Evolutionary conservation across 2,329 filamentous ascomycete species (phyloP), one percentile per base, ranked within the genome.

Genomic region (Paracoccidioides lutzii): DNA sequence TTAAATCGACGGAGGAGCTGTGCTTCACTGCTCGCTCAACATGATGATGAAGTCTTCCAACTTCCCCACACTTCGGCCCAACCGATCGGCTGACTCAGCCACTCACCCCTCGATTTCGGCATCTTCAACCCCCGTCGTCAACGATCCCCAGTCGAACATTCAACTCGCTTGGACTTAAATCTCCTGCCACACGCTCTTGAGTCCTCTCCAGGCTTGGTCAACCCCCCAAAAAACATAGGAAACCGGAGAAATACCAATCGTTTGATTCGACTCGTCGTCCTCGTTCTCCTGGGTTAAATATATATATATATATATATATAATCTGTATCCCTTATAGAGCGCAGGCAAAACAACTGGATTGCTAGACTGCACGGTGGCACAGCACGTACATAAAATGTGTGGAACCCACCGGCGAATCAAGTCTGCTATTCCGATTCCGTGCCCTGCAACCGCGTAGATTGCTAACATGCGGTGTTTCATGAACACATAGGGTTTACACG

Each of bases 401-500:
- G 46, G 22, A 38, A 49, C 46, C 3, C 12, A 8, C 12, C 44
- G 6, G 32, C 32, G 37, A 35, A 49, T 38, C 33, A 15, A 32
- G 32, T 22, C 9, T 35, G 32, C 15, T 49, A 22, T 37, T 22
- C 8, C 14, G 7, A 35, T 48, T n/a, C 8, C 14, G 7, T 32
- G 33, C 12, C 12, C 40, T 42, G 15, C 14, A 42, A 30, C 15
- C 30, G 7, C 30, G 15, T 4, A n/a, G 22, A 22, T 22, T 49
- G 33, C 46, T 49, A 38, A 49, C 37, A 33, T 38, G 46, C 6
- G 38, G 8, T 42, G 6, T 52, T 38, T 38, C 40, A 28, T 28
- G 48, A 6, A 43, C 37, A 30, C 8, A 6, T 35, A 61, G 69
- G 69, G 64, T 64, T 37, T 78, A 90, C 67, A 90, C 87, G 7